Conservation (phyloP, 805 yeast genomes). For the Torulaspora indica region DNA sequence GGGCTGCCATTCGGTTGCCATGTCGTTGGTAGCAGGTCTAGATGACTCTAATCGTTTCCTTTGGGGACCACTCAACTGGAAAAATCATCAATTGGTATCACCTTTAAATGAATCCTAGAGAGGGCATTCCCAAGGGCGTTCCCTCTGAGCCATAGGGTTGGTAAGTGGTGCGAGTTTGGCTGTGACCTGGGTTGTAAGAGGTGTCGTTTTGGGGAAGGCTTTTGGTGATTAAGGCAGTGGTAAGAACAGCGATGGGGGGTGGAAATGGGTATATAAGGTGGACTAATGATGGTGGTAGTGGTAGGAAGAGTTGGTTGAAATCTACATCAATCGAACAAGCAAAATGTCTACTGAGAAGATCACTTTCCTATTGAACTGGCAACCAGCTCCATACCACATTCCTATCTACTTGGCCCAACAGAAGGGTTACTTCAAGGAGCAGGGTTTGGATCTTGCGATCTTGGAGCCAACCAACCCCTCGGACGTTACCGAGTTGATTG, state of each 20-base stretch:
- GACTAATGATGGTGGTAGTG: no score
- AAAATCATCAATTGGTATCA: slow-evolving; percentile 3
- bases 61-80: neutral
- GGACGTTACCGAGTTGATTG: slow-evolving; percentile 54
- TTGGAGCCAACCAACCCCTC: slow-evolving; percentile 55
- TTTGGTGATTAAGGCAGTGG: neutral
- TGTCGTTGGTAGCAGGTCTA: neutral
- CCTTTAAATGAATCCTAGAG: slow-evolving; percentile 9
- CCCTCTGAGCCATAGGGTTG: no score
- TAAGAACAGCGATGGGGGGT: neutral
- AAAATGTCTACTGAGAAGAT: slow-evolving; percentile 45
- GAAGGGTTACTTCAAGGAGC: slow-evolving; percentile 48
- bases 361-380: slow-evolving; percentile 51
- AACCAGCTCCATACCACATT: slow-evolving; percentile 52
- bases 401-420: slow-evolving; percentile 48
- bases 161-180: no score
- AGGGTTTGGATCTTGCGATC: slow-evolving; percentile 48
- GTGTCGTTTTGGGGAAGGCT: no score
- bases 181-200: no score
- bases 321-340: neutral
- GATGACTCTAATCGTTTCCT: slow-evolving; percentile 8
- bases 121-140: no score
- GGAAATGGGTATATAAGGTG: neutral
- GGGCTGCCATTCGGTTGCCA: neutral
- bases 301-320: neutral